Percentiles rank a stretch among this genome's conserved stretches.
Evolutionary conservation across 441 rosid species (phyloP).

Genomic region (Monsonia emarginata): DNA sequence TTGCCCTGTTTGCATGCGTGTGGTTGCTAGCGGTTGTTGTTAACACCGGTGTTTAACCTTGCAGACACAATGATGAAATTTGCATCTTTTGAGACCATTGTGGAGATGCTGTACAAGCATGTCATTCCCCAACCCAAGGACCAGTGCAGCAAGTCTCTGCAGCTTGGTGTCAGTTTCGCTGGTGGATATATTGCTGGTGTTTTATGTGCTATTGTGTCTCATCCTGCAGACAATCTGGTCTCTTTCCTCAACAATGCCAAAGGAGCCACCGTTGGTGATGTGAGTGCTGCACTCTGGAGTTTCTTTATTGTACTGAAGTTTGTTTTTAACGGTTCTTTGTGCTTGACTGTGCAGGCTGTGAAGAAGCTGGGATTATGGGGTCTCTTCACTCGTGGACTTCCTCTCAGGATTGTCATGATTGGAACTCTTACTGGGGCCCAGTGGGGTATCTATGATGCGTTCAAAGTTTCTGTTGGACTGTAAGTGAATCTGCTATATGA

Average conservation of each 20-base stretch:
- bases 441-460: slow-evolving; percentile 94
- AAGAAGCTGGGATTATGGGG: slow-evolving; percentile 86
- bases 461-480: slow-evolving; percentile 97
- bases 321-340: not conserved
- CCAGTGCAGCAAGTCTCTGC: slow-evolving; percentile 76
- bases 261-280: slow-evolving; percentile 78
- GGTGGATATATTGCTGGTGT: slow-evolving; percentile 94
- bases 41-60: slow-evolving; percentile 2
- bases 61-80: slow-evolving; percentile 99
- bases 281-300: slow-evolving; percentile 23
- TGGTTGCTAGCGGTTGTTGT: not conserved
- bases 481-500: slow-evolving; percentile 23
- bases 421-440: slow-evolving; percentile 99
- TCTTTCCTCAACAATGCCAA: slow-evolving; percentile 95
- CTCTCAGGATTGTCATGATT: slow-evolving; percentile 97
- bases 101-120: slow-evolving; percentile 89
- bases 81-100: slow-evolving; percentile 93
- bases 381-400: slow-evolving; percentile 93
- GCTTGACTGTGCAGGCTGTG: slow-evolving; percentile 59
- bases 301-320: not conserved
- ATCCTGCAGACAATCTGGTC: slow-evolving; percentile 91
- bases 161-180: slow-evolving; percentile 87
- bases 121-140: slow-evolving; percentile 76
- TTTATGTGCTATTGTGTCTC: slow-evolving; percentile 75
- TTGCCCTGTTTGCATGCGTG: not conserved